phyloP scores from a whole-genome alignment of 108 stramenopile genomes.

The Cyclotella distinguenda region DNA sequence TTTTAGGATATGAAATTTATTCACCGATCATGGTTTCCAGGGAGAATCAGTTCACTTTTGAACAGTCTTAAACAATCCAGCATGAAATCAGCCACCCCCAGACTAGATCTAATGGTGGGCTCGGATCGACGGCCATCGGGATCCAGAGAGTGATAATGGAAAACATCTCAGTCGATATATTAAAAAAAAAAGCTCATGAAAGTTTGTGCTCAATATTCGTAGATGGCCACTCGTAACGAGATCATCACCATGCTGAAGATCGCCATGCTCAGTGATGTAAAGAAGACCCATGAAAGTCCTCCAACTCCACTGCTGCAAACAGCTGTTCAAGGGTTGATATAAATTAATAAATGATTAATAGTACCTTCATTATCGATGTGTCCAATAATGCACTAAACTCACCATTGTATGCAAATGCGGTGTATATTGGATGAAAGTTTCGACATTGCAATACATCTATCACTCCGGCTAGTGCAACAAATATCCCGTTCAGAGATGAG shows the following conservation, averaged over 20 bases:
- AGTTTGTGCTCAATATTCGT: conserved; percentile 3
- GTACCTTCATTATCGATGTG: not conserved
- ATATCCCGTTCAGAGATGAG: conserved; percentile 16
- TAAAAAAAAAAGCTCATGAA: no score
- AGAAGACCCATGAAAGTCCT: conserved; percentile 37
- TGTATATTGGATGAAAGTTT: conserved; percentile 37
- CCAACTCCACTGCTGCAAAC: conserved; percentile 31
- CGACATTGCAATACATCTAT: conserved; percentile 21
- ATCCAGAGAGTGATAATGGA: no score
- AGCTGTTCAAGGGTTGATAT: not conserved
- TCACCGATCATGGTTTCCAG: no score
- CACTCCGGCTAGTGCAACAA: conserved; percentile 9
- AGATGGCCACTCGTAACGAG: conserved; percentile 24
- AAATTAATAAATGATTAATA: not conserved
- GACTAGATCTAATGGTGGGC: no score
- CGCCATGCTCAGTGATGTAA: conserved; percentile 22
- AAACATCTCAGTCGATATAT: no score
- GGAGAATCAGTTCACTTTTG: no score
- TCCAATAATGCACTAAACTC: not conserved
- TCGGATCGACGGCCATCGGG: no score
- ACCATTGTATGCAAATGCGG: conserved; percentile 21
- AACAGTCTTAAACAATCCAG: no score
- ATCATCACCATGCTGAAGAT: conserved; percentile 39
- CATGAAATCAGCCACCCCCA: no score
- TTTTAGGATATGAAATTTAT: no score